A percentile compares a stretch with the other conserved stretches of the same genome.
Evolutionary conservation across 805 yeast genomes (phyloP).

Genomic region (Yamadazyma endophytica): DNA sequence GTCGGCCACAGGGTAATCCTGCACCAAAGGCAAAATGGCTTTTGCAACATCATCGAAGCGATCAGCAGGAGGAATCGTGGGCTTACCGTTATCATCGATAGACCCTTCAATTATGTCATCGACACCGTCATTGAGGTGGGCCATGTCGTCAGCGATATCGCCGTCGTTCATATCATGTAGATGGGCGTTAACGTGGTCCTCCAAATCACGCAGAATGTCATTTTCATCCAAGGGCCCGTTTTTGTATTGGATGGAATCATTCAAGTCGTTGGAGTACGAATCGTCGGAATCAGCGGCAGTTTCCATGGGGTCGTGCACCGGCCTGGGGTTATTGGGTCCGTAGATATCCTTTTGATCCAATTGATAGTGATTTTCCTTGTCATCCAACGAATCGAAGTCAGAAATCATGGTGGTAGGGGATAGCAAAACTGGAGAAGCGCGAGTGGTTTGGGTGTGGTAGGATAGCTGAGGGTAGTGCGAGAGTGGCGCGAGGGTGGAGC

Average conservation of each 20-base stretch:
- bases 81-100: conserved; percentile 1
- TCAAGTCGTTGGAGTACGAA: too few relatives aligned
- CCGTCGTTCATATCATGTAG: not conserved
- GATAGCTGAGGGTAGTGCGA: too few relatives aligned
- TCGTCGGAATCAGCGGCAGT: not conserved
- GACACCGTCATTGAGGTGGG: not conserved
- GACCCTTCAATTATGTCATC: not conserved
- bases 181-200: not conserved
- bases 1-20: conserved; percentile 36
- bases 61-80: conserved; percentile 22
- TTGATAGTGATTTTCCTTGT: conserved; percentile 11
- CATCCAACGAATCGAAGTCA: conserved; percentile 9
- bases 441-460: too few relatives aligned
- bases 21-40: conserved; percentile 31
- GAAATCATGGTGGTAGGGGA: conserved; percentile 6
- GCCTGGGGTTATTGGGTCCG: not conserved
- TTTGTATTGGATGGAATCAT: too few relatives aligned
- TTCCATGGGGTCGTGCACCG: not conserved
- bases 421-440: too few relatives aligned
- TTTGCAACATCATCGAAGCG: conserved; percentile 25
- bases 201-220: not conserved
- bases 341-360: too few relatives aligned
- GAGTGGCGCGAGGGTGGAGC: too few relatives aligned
- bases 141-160: not conserved
- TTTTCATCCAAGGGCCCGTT: too few relatives aligned